phyloP scores from a whole-genome alignment of 106 monocot genomes.

The Amphibolis antarctica region DNA sequence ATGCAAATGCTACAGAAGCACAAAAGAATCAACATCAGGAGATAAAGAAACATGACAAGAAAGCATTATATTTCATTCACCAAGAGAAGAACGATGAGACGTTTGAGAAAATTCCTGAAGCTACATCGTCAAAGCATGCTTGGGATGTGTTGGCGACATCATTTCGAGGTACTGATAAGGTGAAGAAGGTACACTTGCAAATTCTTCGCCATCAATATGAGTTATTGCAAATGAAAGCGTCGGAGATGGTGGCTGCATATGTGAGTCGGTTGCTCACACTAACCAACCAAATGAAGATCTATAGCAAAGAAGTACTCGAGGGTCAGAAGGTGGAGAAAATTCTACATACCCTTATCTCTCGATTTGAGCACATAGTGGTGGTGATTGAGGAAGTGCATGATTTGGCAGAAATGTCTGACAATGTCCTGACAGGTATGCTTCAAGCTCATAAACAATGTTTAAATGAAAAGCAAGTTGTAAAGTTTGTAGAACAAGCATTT shows the following conservation, averaged over 20 bases:
- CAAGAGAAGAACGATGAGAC: background rate
- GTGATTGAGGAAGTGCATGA: background rate
- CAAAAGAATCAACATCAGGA: background rate
- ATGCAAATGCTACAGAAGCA: background rate
- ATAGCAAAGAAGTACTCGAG: constrained; percentile 1
- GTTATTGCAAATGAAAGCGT: background rate
- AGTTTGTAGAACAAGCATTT: too few species aligned
- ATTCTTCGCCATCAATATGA: constrained; percentile 8
- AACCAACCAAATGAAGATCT: constrained; percentile 5
- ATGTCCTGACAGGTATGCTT: too few species aligned
- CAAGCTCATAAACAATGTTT: too few species aligned
- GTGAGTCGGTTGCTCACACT: background rate
- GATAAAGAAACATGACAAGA: background rate
- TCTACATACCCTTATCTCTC: too few species aligned
- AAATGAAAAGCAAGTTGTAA: too few species aligned
- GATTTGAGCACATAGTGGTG: too few species aligned
- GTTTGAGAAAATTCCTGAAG: background rate
- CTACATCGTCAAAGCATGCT: constrained; percentile 2
- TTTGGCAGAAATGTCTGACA: too few species aligned
- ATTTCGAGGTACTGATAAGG: background rate
- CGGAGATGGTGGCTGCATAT: background rate
- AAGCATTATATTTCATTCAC: background rate
- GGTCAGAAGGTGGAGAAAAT: too few species aligned
- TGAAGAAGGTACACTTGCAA: background rate
- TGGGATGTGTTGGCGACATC: background rate